Percentiles rank a stretch among this genome's conserved stretches.
Evolutionary conservation across 176 grass and related monocot species (phyloP).

Genomic region (Ampelocalamus luodianensis): DNA sequence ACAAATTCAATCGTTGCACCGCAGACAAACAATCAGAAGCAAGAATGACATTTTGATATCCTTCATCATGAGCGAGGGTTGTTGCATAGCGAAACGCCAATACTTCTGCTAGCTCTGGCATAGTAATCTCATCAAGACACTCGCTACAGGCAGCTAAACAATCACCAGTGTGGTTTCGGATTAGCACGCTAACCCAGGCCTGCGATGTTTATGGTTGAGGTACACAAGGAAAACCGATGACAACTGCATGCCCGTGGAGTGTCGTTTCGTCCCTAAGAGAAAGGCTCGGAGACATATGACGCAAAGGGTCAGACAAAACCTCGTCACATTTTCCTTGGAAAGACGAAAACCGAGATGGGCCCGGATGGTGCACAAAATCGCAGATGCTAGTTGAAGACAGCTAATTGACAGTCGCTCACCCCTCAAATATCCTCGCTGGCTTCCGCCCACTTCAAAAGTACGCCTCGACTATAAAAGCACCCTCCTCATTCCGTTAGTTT

Average conservation of each 20-base stretch:
- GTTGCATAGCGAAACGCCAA: too few relatives aligned
- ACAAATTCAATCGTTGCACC: too few relatives aligned
- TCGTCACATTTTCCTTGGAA: background rate
- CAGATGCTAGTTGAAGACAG: slow-evolving; percentile 51
- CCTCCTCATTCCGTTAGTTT: slow-evolving; percentile 30
- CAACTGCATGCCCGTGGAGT: background rate
- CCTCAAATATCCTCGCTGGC: slow-evolving; percentile 53
- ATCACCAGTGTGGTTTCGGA: too few relatives aligned
- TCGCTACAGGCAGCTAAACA: too few relatives aligned
- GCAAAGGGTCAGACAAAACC: background rate
- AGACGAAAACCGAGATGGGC: background rate
- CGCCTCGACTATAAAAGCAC: slow-evolving; percentile 42
- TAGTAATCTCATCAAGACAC: too few relatives aligned
- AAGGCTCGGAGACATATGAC: background rate
- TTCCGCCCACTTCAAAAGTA: slow-evolving; percentile 31
- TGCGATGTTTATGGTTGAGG: too few relatives aligned
- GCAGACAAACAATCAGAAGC: too few relatives aligned
- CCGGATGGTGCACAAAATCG: background rate
- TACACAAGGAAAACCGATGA: background rate
- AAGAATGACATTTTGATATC: too few relatives aligned
- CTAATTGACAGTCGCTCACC: slow-evolving; percentile 51
- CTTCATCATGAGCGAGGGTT: too few relatives aligned
- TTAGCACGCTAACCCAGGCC: too few relatives aligned
- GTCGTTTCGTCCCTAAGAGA: background rate
- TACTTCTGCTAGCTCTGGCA: too few relatives aligned